Evolutionary conservation across 305 asterid genomes (phyloP).

Genomic region (Fraxinus platypoda): DNA sequence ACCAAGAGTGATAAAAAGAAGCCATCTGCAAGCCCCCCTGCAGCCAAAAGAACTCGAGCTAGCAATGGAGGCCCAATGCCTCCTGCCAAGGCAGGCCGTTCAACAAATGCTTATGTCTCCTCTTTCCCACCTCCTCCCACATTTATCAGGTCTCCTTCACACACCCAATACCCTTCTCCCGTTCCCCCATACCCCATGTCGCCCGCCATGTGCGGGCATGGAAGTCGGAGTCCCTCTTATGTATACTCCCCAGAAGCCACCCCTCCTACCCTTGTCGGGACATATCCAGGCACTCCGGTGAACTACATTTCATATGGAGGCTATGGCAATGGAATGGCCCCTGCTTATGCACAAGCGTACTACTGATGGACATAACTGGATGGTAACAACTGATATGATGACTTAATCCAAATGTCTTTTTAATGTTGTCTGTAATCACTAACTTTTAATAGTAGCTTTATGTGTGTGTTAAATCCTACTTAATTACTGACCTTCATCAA

Average conservation of each 20-base stretch:
- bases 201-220: slow-evolving; percentile 60
- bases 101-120: slow-evolving; percentile 91
- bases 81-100: slow-evolving; percentile 99
- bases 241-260: slow-evolving; percentile 82
- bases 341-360: slow-evolving; percentile 91
- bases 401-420: slow-evolving; percentile 48
- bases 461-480: slow-evolving; percentile 69
- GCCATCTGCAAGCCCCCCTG: slow-evolving; percentile 63
- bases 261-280: slow-evolving; percentile 49
- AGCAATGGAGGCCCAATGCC: slow-evolving; percentile 96
- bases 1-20: slow-evolving; percentile 76
- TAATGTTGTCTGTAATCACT: slow-evolving; percentile 76
- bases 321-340: slow-evolving; percentile 71
- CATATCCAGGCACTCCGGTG: slow-evolving; percentile 69
- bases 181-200: slow-evolving; percentile 75
- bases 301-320: slow-evolving; percentile 75
- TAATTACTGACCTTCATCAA: slow-evolving; percentile 67
- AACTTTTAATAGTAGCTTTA: slow-evolving; percentile 82
- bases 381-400: slow-evolving; percentile 60
- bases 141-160: slow-evolving; percentile 74
- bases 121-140: slow-evolving; percentile 91
- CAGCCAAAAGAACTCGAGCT: slow-evolving; percentile 88
- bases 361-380: slow-evolving; percentile 68
- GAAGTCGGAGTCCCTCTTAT: slow-evolving; percentile 72
- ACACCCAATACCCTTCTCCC: slow-evolving; percentile 66